Base-by-base conservation (phyloP, 179 eudicot species). In the Spergularia azorica region DNA sequence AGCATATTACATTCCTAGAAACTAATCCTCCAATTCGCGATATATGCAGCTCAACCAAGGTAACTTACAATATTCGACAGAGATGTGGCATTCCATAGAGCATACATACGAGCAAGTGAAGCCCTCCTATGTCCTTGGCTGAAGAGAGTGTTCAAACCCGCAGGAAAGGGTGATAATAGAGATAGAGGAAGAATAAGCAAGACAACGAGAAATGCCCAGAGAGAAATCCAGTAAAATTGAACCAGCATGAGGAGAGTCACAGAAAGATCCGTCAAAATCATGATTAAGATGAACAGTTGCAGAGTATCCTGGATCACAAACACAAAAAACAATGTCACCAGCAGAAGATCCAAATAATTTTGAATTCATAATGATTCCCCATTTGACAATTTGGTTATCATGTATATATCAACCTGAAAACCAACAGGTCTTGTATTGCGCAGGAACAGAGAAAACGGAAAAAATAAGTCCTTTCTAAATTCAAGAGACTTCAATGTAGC, bases 121-220 rank as follows among this genome's bases (percentile, higher is more conserved):
- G 94, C 88, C 80, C 87, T 88, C 79, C 89, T 83, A 69, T 87
- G 87, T 50, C 92, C 96, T 84, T 84, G 84, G 81, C 94, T 89
- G 81, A 89, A 93, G 13, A 91, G 74, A 43, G 96, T 96, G 81
- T 93, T 93, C 83, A 93, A 80, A 77, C 97, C 97, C 56, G 97
- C 94, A 21, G 94, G 97, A 83, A 88, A 87, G 36, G 94, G 96
- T 50, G 91, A 89, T 64, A 93, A 88, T 83, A 93, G 82, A 51
- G 97, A 88, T 62, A 93, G 81, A 77, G 97, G 97, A 78, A 93
- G 97, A 84, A 93, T 81, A 61, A 93, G 91, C 81, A 93, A 81
- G 67, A 93, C 89, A 68, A 89, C 89, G 55, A 93, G 94, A 80
- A 93, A 93, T 61, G 86, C 90, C 74, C 89, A 96, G 26, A 91